Evolutionary conservation across 2,329 filamentous ascomycete species (phyloP).

Genomic region (Lasiodiplodia citricola): DNA sequence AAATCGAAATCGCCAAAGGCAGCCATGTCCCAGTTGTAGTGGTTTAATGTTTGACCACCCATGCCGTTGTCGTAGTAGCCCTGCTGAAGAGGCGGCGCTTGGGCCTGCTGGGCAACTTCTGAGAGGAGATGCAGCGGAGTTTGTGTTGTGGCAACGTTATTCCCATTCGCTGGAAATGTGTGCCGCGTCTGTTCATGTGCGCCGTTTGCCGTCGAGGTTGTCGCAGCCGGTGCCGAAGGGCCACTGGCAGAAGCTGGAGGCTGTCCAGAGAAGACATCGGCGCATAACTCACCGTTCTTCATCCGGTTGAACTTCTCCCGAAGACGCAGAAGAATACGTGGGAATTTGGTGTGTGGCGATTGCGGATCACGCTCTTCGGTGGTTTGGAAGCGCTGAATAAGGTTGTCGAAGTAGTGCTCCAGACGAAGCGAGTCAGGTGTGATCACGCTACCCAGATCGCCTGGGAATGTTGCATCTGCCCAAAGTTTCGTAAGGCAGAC

Average conservation of each 20-base stretch:
- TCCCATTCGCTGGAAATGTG: constrained; percentile 39
- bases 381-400: constrained; percentile 53
- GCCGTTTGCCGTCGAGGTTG: constrained; percentile 8
- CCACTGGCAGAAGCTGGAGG: neutral
- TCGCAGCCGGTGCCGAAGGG: neutral
- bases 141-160: constrained; percentile 35
- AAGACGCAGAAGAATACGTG: constrained; percentile 52
- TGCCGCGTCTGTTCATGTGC: constrained; percentile 30
- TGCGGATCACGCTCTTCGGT: constrained; percentile 48
- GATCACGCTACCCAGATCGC: constrained; percentile 57
- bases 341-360: constrained; percentile 54
- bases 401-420: constrained; percentile 52
- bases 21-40: constrained; percentile 19
- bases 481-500: constrained; percentile 66
- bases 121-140: constrained; percentile 46
- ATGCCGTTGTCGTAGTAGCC: constrained; percentile 13
- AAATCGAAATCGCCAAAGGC: constrained; percentile 19
- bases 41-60: neutral
- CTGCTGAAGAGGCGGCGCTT: constrained; percentile 23
- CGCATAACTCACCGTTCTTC: constrained; percentile 47
- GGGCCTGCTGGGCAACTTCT: constrained; percentile 40
- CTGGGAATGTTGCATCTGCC: constrained; percentile 57
- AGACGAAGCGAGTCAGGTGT: constrained; percentile 54
- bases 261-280: constrained; percentile 8
- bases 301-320: constrained; percentile 52